phyloP scores from a whole-genome alignment of 2,329 filamentous ascomycete species.

The Curvularia sp. region DNA sequence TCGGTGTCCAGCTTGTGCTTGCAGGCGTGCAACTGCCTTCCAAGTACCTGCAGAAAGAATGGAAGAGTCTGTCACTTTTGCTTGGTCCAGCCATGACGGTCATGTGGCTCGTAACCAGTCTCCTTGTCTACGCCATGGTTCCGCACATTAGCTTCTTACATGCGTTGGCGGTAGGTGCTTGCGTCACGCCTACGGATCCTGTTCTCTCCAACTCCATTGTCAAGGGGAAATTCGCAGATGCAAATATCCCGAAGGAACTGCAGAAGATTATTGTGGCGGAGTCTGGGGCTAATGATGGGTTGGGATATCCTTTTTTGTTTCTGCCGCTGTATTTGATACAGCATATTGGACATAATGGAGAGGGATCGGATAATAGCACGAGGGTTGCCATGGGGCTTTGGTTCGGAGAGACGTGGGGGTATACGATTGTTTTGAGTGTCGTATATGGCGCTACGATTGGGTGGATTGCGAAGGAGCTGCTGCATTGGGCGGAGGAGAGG shows the following conservation, averaged over 20 bases:
- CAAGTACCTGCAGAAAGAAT: conserved; percentile 79
- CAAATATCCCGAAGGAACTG: conserved; percentile 81
- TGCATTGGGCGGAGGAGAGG: conserved; percentile 83
- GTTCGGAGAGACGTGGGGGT: conserved; percentile 86
- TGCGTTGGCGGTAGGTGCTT: conserved; percentile 80
- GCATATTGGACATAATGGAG: conserved; percentile 67
- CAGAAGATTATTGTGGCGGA: conserved; percentile 73
- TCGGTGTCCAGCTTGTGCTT: conserved; percentile 88
- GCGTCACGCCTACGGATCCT: conserved; percentile 91
- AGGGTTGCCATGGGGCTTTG: conserved; percentile 75
- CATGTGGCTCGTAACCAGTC: conserved; percentile 86
- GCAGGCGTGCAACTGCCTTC: conserved; percentile 87
- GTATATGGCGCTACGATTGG: conserved; percentile 79
- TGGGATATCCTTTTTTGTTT: conserved; percentile 89
- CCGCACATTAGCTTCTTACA: conserved; percentile 76
- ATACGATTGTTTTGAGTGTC: conserved; percentile 80
- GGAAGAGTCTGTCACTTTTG: conserved; percentile 75
- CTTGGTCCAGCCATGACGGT: conserved; percentile 82
- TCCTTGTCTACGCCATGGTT: conserved; percentile 78
- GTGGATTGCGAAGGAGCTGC: conserved; percentile 79
- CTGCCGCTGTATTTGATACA: conserved; percentile 84
- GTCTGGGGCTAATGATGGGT: conserved; percentile 86
- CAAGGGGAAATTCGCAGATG: conserved; percentile 91
- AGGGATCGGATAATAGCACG: conserved; percentile 58
- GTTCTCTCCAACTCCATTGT: conserved; percentile 88